Percentiles rank a stretch among this genome's conserved stretches.
Evolutionary conservation across 2,329 filamentous ascomycete species (phyloP).

Genomic region (Simplicillium aogashimaense): DNA sequence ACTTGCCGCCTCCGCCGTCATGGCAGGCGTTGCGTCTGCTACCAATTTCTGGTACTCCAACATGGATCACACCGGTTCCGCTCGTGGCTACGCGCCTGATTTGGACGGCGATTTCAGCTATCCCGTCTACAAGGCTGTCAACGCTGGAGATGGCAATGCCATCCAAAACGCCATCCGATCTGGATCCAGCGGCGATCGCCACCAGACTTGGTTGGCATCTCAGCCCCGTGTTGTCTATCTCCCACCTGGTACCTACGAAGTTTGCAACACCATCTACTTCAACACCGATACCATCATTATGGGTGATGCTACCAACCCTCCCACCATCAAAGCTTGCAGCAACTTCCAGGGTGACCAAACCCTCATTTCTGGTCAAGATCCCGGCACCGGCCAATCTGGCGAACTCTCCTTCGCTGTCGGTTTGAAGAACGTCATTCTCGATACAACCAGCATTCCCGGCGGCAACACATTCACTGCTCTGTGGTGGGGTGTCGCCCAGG

Average conservation of each 20-base stretch:
- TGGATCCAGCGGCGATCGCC: conserved; percentile 19
- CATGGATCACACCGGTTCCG: conserved; percentile 25
- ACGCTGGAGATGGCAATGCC: conserved; percentile 22
- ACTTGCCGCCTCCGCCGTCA: not conserved
- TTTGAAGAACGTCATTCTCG: conserved; percentile 31
- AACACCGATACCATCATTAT: conserved; percentile 34
- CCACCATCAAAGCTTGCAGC: conserved; percentile 27
- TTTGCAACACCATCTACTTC: conserved; percentile 27
- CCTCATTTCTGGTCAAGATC: conserved; percentile 26
- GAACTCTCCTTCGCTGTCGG: conserved; percentile 31
- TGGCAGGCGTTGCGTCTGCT: conserved; percentile 7
- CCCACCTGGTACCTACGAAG: conserved; percentile 28
- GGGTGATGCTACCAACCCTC: conserved; percentile 33
- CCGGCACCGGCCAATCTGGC: conserved; percentile 17
- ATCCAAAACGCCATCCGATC: conserved; percentile 28
- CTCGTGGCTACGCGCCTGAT: conserved; percentile 29
- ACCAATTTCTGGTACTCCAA: conserved; percentile 31
- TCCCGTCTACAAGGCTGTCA: conserved; percentile 26
- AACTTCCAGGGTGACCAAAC: conserved; percentile 20
- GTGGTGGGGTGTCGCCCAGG: conserved; percentile 34
- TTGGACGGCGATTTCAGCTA: conserved; percentile 26
- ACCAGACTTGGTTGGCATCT: conserved; percentile 28
- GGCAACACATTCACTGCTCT: conserved; percentile 26
- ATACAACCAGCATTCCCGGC: conserved; percentile 25
- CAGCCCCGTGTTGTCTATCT: conserved; percentile 34